Conservation (phyloP, 1,139 yeast genomes). For the Suhomyces chickasaworum region DNA sequence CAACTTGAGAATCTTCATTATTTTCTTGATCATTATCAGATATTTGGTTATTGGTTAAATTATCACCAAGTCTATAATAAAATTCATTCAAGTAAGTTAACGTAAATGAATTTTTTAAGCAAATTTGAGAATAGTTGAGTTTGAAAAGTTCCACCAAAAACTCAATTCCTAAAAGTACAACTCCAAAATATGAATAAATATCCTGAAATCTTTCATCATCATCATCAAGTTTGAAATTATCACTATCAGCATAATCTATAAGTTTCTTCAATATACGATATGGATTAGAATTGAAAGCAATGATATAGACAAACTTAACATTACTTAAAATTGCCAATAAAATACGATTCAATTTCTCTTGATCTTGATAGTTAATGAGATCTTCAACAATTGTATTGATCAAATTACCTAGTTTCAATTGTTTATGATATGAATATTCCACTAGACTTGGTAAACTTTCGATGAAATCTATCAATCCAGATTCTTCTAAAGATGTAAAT, state of each 20-base stretch:
- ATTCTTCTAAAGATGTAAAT: slow-evolving; percentile 55
- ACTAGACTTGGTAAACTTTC: slow-evolving; percentile 29
- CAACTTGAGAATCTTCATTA: slow-evolving; percentile 33
- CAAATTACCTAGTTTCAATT: slow-evolving; percentile 36
- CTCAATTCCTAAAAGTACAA: slow-evolving; percentile 52
- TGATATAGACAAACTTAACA: slow-evolving; percentile 42
- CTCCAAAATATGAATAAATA: slow-evolving; percentile 67
- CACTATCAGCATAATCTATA: slow-evolving; percentile 38
- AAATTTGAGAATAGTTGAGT: slow-evolving; percentile 33
- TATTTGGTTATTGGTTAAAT: slow-evolving; percentile 26
- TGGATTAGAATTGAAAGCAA: slow-evolving; percentile 36
- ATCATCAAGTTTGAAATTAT: slow-evolving; percentile 38
- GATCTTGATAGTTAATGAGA: slow-evolving; percentile 41
- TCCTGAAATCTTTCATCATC: slow-evolving; percentile 68
- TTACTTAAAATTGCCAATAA: slow-evolving; percentile 48
- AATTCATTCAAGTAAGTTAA: slow-evolving; percentile 39
- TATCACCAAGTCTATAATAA: slow-evolving; percentile 35
- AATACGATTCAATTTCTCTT: slow-evolving; percentile 51
- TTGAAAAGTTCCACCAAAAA: slow-evolving; percentile 48
- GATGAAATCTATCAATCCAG: slow-evolving; percentile 46
- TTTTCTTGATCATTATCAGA: slow-evolving; percentile 15
- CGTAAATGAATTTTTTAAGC: slow-evolving; percentile 34
- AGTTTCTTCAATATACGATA: slow-evolving; percentile 29
- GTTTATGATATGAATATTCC: slow-evolving; percentile 42
- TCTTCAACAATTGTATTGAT: slow-evolving; percentile 38